Evolutionary conservation across 495 filamentous ascomycete species (phyloP).

Genomic region (Talaromyces nanjingensis): DNA sequence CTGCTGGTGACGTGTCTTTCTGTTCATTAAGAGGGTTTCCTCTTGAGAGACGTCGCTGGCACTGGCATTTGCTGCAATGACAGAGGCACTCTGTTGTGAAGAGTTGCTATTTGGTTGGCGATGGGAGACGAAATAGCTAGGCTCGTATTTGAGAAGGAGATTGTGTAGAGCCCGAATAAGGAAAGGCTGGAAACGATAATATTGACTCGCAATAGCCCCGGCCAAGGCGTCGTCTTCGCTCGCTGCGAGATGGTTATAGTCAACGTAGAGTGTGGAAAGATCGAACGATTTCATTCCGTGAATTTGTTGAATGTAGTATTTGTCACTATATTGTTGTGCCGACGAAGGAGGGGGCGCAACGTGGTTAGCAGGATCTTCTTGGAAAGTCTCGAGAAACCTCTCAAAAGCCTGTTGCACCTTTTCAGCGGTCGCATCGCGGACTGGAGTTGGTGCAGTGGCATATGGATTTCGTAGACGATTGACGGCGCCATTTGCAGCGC

Average conservation of each 20-base stretch:
- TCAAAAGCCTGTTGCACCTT: conserved; percentile 82
- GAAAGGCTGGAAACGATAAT: conserved; percentile 94
- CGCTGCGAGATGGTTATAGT: conserved; percentile 78
- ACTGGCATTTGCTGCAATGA: conserved; percentile 51
- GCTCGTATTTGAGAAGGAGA: conserved; percentile 88
- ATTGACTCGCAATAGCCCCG: conserved; percentile 76
- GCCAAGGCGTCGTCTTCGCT: conserved; percentile 68
- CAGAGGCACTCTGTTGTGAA: conserved; percentile 58
- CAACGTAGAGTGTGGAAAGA: conserved; percentile 94
- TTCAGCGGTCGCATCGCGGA: conserved; percentile 83
- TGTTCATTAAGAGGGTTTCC: conserved; percentile 17
- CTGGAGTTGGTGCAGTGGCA: conserved; percentile 63
- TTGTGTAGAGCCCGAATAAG: conserved; percentile 85
- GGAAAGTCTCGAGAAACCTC: conserved; percentile 77
- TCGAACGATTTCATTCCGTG: conserved; percentile 78
- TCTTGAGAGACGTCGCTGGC: conserved; percentile 50
- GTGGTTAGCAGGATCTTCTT: conserved; percentile 54
- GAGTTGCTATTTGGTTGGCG: conserved; percentile 62
- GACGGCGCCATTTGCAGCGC: conserved; percentile 44
- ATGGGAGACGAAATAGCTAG: conserved; percentile 87
- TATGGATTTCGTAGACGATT: conserved; percentile 53
- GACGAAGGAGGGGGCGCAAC: conserved; percentile 71
- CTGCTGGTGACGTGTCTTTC: conserved; percentile 83
- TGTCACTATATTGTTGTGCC: conserved; percentile 63
- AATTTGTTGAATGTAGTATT: conserved; percentile 95